Evolutionary conservation across 1,284 basidiomycete species (phyloP).

Genomic region (Paramarasmius palmivorus): DNA sequence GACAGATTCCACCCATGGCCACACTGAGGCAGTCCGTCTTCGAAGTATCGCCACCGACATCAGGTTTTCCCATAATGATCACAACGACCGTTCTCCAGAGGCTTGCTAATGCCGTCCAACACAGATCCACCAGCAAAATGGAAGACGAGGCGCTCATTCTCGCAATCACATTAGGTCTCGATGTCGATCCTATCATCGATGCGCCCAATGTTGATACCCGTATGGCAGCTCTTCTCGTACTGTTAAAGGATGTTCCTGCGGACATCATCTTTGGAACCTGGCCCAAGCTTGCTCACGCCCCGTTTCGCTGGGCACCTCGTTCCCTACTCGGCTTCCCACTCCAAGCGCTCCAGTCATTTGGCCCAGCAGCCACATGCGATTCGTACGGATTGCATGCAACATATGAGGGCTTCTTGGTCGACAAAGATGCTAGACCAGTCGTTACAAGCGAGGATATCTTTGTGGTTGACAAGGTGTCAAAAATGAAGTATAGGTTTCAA

Average conservation of each 20-base stretch:
- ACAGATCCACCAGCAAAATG: neutral
- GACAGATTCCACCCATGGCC: neutral
- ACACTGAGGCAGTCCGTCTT: neutral
- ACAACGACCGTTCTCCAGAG: neutral
- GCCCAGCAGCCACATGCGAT: neutral
- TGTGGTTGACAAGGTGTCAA: no score
- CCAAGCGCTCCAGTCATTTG: neutral
- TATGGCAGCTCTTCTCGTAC: neutral
- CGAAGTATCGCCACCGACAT: neutral
- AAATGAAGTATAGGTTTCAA: no score
- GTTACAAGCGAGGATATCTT: no score
- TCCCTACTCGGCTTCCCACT: neutral
- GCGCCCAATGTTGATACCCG: neutral
- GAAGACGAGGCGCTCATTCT: neutral
- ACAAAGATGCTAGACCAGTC: neutral
- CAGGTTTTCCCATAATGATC: neutral
- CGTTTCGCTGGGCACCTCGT: neutral
- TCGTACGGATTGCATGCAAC: neutral
- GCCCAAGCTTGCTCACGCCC: neutral
- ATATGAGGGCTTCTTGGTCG: neutral
- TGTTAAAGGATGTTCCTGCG: neutral
- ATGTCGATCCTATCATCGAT: neutral
- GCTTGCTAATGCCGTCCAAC: neutral
- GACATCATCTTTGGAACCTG: neutral
- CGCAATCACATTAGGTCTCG: neutral